A percentile compares a stretch with the other conserved stretches of the same genome.
These are phyloP conservation scores for Zhuliangozyma blackwelliae DNA, from an alignment of 1,139 yeast species.

Conservation along the genomic window DNA sequence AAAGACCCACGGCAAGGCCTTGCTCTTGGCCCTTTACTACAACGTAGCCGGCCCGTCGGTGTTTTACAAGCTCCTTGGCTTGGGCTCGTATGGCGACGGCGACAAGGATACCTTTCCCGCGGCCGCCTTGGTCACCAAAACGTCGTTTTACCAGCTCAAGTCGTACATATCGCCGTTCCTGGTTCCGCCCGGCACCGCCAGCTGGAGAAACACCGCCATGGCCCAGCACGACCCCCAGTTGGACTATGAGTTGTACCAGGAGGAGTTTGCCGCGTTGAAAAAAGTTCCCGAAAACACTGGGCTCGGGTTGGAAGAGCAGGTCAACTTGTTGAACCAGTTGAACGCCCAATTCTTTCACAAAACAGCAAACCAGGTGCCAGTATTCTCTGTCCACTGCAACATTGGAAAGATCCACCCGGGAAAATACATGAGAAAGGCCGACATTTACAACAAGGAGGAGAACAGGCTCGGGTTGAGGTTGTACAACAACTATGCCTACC, in stretches of 20 bases:
- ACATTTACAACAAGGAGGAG: conserved; percentile 9
- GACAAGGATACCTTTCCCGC: conserved; percentile 61
- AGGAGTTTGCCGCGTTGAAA: conserved; percentile 3
- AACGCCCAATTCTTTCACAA: conserved; percentile 12
- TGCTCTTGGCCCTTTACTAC: conserved; percentile 50
- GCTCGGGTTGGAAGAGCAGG: conserved; percentile 13
- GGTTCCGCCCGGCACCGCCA: conserved; percentile 16
- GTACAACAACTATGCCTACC: not conserved
- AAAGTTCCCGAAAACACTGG: not conserved
- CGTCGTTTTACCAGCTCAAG: conserved; percentile 48
- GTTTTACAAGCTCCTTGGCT: conserved; percentile 51
- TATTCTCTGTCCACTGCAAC: conserved; percentile 33
- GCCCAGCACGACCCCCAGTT: conserved; percentile 30
- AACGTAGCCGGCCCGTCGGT: conserved; percentile 54
- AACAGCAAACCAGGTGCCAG: conserved; percentile 12
- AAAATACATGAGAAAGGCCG: conserved; percentile 13
- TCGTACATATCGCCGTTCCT: conserved; percentile 27
- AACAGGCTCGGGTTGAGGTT: conserved; percentile 1
- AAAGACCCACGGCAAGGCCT: conserved; percentile 46
- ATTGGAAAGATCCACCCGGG: conserved; percentile 33
- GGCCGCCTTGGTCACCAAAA: conserved; percentile 46
- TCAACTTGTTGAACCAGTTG: conserved; percentile 14
- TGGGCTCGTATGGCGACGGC: conserved; percentile 61
- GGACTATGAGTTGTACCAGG: conserved; percentile 19
- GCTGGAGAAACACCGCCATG: conserved; percentile 33